Evolutionary conservation across 1,139 yeast species (phyloP), one percentile per base, ranked within the genome.

Genomic region (Magnusiomyces fungicola): DNA sequence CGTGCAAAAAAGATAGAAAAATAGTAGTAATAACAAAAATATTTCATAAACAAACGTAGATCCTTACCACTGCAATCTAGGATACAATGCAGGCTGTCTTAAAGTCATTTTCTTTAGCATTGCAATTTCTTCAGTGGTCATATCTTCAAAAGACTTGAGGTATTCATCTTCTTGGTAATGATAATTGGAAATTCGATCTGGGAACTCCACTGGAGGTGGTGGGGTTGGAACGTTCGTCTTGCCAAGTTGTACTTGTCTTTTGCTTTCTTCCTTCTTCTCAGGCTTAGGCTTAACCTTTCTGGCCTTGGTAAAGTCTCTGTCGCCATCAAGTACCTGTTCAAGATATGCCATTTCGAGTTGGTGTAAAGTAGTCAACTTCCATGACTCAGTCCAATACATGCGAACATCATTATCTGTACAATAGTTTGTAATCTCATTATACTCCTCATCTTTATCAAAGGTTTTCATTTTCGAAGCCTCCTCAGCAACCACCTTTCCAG

Each of bases 301-400:
- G 39, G 23, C 10, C 21, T 6, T 21, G 10, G 21, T 21, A 24
- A 39, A 25, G 19, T 23, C 19, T 14, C 32, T 9, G 21, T 39
- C 43, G 19, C 29, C 30, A n/a, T 39, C 43, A 39, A 39, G 43
- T 12, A 39, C 43, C 18, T 24, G 21, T 10, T 39, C 43, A 7
- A 39, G 6, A 22, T 24, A 39, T n/a, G 43, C 43, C 43, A 39
- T 39, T 39, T 39, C 43, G 6, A 24, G 30, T 32, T 39, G 43
- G 22, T 39, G 43, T 23, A 39, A 14, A 4, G 22, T 39, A 22
- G 33, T n/a, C 5, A 34, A 23, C 9, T 34, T 34, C 38, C 38
- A 34, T 3, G 6, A 6, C 12, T 18, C 14, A 12, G 16, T 5
- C 38, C 38, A 34, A 5, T 5, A 3, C 6, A 5, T 5, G 6